Base-by-base conservation (phyloP, 768 basidiomycete species). In the Amanita polypyramis region DNA sequence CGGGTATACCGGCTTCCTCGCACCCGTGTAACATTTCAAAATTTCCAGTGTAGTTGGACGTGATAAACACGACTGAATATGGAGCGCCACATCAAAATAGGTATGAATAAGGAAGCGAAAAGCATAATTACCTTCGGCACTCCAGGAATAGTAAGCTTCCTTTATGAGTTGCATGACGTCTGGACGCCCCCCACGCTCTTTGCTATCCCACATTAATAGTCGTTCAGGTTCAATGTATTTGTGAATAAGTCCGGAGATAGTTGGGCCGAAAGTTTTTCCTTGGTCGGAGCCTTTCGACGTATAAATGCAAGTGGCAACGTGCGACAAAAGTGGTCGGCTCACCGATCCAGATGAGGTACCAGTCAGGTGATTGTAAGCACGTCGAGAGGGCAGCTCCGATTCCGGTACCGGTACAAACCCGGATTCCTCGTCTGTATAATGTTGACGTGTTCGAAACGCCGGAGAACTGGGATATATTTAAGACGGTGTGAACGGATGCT, bases 261-360 rank as follows among this genome's bases (percentile, higher is more conserved):
- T 87, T 17, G 68, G 67, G 29, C 69, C 70, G 54, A 85, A 86
- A 1, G 85, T 87, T 65, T 82, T 85, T 62, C 84, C 83, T 63
- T 88, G 85, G 58, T 88, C 84, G 49, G 82, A 85, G 45, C 83
- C 82, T 78, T 55, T 45, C 33, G 57, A 47, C 4, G 47, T 41
- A 23, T 12, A 52, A 57, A 45, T 47, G 38, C 39, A 37, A 36
- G 27, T 41, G 35, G 46, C 12, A 7, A 32, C 44, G 15, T 19
- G 32, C 44, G 37, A 34, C n/a, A 11, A 29, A 23, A 20, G 5
- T 27, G 7, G 7, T 27, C 43, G 43, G 54, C 69, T 54, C 60
- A 75, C 76, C 77, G 55, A 85, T 85, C 85, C 85, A 87, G 55
- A 87, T 85, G 50, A 86, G 72, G 61, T 76, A 85, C 83, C 82